These are phyloP conservation scores for Fusarium sp. DNA, from an alignment of 2,329 filamentous ascomycete genomes.

Conservation along the genomic window DNA sequence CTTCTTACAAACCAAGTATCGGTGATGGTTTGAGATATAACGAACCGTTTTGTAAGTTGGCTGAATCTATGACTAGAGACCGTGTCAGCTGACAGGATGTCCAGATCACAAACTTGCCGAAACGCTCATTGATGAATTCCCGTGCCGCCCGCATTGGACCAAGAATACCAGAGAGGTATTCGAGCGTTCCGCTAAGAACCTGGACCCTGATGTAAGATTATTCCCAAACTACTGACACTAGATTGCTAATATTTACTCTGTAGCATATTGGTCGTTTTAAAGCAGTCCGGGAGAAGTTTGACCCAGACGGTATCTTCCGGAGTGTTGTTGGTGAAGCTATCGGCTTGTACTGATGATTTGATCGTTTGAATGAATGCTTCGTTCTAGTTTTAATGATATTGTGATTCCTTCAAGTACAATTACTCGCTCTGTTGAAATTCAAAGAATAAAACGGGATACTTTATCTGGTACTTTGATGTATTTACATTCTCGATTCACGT, in stretches of 20 bases:
- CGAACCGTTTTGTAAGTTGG: not conserved
- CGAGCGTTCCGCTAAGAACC: not conserved
- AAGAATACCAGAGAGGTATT: slow-evolving; percentile 9
- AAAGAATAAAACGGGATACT: too few relatives aligned
- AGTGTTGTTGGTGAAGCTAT: slow-evolving; percentile 10
- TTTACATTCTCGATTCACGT: too few relatives aligned
- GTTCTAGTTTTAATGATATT: too few relatives aligned
- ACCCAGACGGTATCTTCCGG: not conserved
- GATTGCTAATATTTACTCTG: not conserved
- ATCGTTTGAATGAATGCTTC: accelerated
- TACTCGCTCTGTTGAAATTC: too few relatives aligned
- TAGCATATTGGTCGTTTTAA: slow-evolving; percentile 4
- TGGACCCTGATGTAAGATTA: not conserved
- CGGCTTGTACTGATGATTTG: not conserved
- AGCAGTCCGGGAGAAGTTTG: not conserved
- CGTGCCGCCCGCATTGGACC: not conserved
- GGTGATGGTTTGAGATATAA: not conserved
- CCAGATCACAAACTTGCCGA: not conserved
- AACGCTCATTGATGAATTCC: not conserved
- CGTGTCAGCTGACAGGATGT: accelerated
- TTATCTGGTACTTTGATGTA: too few relatives aligned
- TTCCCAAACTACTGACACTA: accelerated
- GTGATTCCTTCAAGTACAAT: too few relatives aligned
- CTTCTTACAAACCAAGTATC: not conserved
- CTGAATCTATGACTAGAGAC: accelerated